Evolutionary conservation across 805 yeast genomes (phyloP).

Genomic region (Saturnispora quitensis): DNA sequence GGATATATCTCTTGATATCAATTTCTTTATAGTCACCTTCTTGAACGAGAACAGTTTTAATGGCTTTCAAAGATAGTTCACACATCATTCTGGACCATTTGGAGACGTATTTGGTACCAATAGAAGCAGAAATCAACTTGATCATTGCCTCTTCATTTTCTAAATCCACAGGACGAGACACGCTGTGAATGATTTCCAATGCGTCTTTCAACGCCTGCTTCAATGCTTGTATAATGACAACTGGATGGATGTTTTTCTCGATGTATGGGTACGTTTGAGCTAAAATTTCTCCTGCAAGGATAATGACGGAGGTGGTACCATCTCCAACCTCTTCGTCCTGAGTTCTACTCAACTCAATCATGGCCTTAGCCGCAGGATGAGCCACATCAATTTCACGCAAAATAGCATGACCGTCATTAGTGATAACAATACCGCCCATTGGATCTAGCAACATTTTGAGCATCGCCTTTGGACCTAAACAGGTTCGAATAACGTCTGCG

Average conservation of each 20-base stretch:
- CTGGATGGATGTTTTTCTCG: conserved; percentile 95
- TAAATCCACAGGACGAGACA: conserved; percentile 76
- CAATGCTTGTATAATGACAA: conserved; percentile 87
- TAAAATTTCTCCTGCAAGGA: conserved; percentile 91
- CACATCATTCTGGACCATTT: conserved; percentile 93
- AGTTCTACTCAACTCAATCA: conserved; percentile 94
- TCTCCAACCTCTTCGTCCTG: conserved; percentile 92
- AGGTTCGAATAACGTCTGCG: conserved; percentile 93
- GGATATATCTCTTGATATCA: conserved; percentile 85
- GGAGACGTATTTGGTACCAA: conserved; percentile 91
- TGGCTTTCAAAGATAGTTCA: conserved; percentile 76
- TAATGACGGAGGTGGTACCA: conserved; percentile 95
- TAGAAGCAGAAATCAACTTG: conserved; percentile 77
- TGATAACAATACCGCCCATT: conserved; percentile 89
- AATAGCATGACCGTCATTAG: conserved; percentile 98
- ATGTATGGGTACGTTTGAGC: conserved; percentile 93
- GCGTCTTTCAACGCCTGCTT: conserved; percentile 89
- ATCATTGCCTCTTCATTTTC: conserved; percentile 81
- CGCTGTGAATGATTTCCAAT: conserved; percentile 72
- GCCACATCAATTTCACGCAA: conserved; percentile 94
- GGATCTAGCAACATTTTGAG: conserved; percentile 96
- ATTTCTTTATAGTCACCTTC: conserved; percentile 65
- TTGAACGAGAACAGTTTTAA: conserved; percentile 66
- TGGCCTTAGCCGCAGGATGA: conserved; percentile 98
- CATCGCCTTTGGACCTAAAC: conserved; percentile 99